Evolutionary conservation across 495 filamentous ascomycete species (phyloP).

Genomic region (Tuber umbilicatum): DNA sequence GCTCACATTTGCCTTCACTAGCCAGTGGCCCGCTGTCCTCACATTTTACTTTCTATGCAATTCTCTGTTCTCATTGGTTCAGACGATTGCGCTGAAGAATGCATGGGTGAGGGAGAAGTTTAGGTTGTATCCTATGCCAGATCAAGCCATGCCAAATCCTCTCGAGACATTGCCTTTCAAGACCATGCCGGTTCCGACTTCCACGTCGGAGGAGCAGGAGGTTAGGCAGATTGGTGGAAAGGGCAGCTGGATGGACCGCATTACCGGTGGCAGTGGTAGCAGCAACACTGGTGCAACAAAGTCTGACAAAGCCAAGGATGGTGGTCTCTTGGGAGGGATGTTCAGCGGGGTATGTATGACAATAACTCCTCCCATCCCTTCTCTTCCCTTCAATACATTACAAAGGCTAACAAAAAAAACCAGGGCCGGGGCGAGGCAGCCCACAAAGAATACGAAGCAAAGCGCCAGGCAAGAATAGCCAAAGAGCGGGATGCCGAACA

Average conservation of each 20-base stretch:
- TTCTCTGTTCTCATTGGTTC: slow-evolving; percentile 52
- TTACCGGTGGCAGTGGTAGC: slow-evolving; percentile 21
- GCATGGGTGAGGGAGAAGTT: slow-evolving; percentile 48
- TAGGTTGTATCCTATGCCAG: slow-evolving; percentile 49
- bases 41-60: slow-evolving; percentile 65
- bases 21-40: slow-evolving; percentile 59
- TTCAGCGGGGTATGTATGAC: background rate
- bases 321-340: background rate
- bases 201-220: slow-evolving; percentile 42
- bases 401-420: background rate
- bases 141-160: slow-evolving; percentile 12
- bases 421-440: background rate
- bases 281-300: background rate
- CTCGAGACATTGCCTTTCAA: slow-evolving; percentile 21
- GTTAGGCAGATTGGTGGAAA: slow-evolving; percentile 34
- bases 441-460: background rate
- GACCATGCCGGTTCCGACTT: slow-evolving; percentile 16
- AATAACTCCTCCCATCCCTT: background rate
- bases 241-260: slow-evolving; percentile 30
- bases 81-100: slow-evolving; percentile 53
- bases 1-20: slow-evolving; percentile 57
- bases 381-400: background rate
- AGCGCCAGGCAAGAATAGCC: background rate
- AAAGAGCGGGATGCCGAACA: background rate
- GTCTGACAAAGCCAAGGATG: background rate